Evolutionary conservation across 257 asterid species (phyloP).

Genomic region (Fraxinus cuspidata): DNA sequence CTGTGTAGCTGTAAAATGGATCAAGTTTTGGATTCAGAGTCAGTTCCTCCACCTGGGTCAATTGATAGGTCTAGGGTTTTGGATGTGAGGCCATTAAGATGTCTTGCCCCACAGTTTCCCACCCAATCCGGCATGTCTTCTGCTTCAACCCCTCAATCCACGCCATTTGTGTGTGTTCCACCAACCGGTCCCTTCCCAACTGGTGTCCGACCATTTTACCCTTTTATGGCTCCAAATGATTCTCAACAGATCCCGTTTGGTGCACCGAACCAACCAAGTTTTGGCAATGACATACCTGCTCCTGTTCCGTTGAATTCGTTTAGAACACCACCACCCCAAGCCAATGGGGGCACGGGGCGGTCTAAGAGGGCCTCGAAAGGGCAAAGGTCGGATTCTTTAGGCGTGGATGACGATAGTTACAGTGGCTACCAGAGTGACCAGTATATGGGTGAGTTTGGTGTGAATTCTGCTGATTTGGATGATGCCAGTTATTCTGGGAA

Average conservation of each 20-base stretch:
- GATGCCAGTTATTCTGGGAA: slow-evolving; percentile 46
- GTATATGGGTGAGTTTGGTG: neutral
- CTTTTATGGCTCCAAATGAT: slow-evolving; percentile 48
- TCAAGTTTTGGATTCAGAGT: slow-evolving; percentile 53
- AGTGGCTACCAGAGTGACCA: slow-evolving; percentile 40
- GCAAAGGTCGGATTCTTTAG: slow-evolving; percentile 31
- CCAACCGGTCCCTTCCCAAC: slow-evolving; percentile 94
- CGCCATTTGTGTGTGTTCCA: slow-evolving; percentile 88
- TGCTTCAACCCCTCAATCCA: slow-evolving; percentile 53
- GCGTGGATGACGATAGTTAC: slow-evolving; percentile 46
- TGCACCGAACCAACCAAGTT: slow-evolving; percentile 37
- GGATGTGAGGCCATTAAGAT: slow-evolving; percentile 74
- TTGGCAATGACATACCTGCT: slow-evolving; percentile 46
- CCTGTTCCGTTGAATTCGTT: slow-evolving; percentile 76
- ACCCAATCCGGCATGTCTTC: slow-evolving; percentile 56
- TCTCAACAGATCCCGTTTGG: slow-evolving; percentile 38
- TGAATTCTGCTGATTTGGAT: slow-evolving; percentile 41
- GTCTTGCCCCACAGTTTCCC: slow-evolving; percentile 79
- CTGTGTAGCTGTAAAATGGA: slow-evolving; percentile 49
- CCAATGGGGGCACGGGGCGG: slow-evolving; percentile 54
- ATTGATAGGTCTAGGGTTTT: slow-evolving; percentile 80
- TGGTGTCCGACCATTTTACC: slow-evolving; percentile 85
- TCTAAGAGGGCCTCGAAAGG: slow-evolving; percentile 37
- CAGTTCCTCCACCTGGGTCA: slow-evolving; percentile 44
- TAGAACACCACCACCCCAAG: slow-evolving; percentile 57